Percentiles rank a stretch among this genome's conserved stretches.
phyloP scores from a whole-genome alignment of 2,329 filamentous ascomycete genomes.

The Neonectria sp. region DNA sequence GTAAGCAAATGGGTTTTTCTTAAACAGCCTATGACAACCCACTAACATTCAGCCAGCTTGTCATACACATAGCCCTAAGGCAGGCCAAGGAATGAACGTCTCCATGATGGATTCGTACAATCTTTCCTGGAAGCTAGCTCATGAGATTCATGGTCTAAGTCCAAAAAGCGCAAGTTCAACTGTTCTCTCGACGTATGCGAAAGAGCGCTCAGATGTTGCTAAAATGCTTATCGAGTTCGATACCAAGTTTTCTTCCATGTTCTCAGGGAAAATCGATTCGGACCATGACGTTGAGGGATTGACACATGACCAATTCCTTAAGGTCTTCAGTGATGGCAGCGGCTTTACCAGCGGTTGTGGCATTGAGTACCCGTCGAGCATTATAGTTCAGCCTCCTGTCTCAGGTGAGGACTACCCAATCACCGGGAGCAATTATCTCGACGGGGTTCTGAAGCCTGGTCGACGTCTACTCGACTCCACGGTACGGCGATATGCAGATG shows the following conservation, averaged over 20 bases:
- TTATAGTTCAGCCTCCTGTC: slow-evolving; percentile 2
- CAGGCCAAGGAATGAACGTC: slow-evolving; percentile 81
- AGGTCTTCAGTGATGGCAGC: slow-evolving; percentile 32
- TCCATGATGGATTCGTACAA: slow-evolving; percentile 75
- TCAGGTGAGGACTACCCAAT: not conserved
- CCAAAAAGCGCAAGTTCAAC: slow-evolving; percentile 46
- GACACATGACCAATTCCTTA: slow-evolving; percentile 37
- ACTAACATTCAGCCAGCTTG: slow-evolving; percentile 57
- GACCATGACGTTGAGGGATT: slow-evolving; percentile 25
- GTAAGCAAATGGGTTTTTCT: slow-evolving; percentile 52
- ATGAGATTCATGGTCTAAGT: slow-evolving; percentile 53
- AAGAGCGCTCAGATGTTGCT: slow-evolving; percentile 65
- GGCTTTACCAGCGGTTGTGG: slow-evolving; percentile 33
- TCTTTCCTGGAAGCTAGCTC: slow-evolving; percentile 70
- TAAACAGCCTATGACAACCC: not conserved
- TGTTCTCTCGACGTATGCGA: slow-evolving; percentile 65
- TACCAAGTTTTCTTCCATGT: slow-evolving; percentile 47
- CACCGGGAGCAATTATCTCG: slow-evolving; percentile 1
- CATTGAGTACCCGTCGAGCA: slow-evolving; percentile 22
- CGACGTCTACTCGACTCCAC: slow-evolving; percentile 18
- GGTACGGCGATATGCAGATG: slow-evolving; percentile 30
- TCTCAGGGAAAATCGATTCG: slow-evolving; percentile 36
- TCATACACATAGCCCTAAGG: slow-evolving; percentile 70
- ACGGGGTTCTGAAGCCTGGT: slow-evolving; percentile 21
- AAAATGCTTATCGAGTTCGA: slow-evolving; percentile 63